A percentile compares a stretch with the other conserved stretches of the same genome.
Evolutionary conservation across 192 early-diverging fungal species (phyloP).

Genomic region (Thoreauomyces humboldtii): DNA sequence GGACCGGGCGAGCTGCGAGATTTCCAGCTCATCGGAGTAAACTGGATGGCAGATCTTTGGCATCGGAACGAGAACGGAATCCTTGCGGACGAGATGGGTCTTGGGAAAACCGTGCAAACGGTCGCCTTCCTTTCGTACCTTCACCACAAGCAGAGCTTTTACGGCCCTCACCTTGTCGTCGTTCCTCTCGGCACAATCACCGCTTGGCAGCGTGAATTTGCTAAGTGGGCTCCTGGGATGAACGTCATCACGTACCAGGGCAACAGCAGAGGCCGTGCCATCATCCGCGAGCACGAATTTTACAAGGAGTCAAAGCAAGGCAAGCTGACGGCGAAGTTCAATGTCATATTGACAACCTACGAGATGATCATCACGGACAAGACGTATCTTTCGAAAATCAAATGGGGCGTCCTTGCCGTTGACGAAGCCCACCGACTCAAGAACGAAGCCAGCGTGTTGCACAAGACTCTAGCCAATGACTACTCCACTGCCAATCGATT

Average conservation of each 20-base stretch:
- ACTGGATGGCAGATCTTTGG: constrained; percentile 98
- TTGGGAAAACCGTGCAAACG: constrained; percentile 97
- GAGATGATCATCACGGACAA: constrained; percentile 94
- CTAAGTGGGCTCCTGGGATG: constrained; percentile 90
- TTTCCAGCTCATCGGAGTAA: constrained; percentile 92
- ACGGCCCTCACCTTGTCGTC: constrained; percentile 93
- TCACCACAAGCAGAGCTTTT: constrained; percentile 77
- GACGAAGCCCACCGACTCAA: constrained; percentile 99
- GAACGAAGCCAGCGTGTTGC: constrained; percentile 90
- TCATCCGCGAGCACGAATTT: constrained; percentile 95
- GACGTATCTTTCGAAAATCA: constrained; percentile 71
- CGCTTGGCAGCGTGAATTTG: constrained; percentile 95
- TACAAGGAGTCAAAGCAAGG: constrained; percentile 47
- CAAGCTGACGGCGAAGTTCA: constrained; percentile 68
- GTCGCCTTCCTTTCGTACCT: constrained; percentile 90
- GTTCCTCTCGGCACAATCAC: constrained; percentile 94
- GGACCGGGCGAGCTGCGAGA: constrained; percentile 85
- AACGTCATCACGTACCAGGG: constrained; percentile 92
- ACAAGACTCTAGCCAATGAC: constrained; percentile 76
- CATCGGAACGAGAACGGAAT: constrained; percentile 95
- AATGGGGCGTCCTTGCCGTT: constrained; percentile 91
- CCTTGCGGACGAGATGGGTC: constrained; percentile 85
- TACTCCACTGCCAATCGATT: constrained; percentile 89
- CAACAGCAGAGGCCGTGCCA: constrained; percentile 70
- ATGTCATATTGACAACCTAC: constrained; percentile 92